These are phyloP conservation scores for Xylariaceae sp. DNA, from an alignment of 2,329 filamentous ascomycete species.

Conservation along the genomic window DNA sequence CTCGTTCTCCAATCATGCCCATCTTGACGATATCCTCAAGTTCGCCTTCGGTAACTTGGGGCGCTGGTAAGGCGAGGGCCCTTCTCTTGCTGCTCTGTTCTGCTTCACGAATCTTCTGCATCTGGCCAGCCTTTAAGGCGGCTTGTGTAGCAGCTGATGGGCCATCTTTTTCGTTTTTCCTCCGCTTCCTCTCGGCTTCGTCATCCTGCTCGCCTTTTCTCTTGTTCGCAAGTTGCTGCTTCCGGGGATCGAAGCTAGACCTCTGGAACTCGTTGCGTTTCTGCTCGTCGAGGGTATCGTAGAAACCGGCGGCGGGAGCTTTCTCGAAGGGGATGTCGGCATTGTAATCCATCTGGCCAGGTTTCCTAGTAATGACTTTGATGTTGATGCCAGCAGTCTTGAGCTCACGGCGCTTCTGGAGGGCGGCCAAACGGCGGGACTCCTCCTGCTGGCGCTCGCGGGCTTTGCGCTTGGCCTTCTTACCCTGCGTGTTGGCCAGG, in stretches of 20 bases:
- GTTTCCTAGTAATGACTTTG: slow-evolving; percentile 86
- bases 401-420: slow-evolving; percentile 93
- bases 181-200: slow-evolving; percentile 73
- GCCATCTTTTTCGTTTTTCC: slow-evolving; percentile 82
- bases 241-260: slow-evolving; percentile 84
- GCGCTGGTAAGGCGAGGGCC: slow-evolving; percentile 75
- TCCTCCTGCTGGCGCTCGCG: slow-evolving; percentile 94
- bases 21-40: slow-evolving; percentile 98
- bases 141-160: slow-evolving; percentile 78
- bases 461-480: slow-evolving; percentile 97
- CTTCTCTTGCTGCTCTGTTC: slow-evolving; percentile 94
- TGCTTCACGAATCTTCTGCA: slow-evolving; percentile 91
- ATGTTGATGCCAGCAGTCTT: slow-evolving; percentile 98
- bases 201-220: slow-evolving; percentile 90
- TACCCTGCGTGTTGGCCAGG: slow-evolving; percentile 95
- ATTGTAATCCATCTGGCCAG: slow-evolving; percentile 99
- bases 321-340: slow-evolving; percentile 98
- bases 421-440: slow-evolving; percentile 78
- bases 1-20: slow-evolving; percentile 88
- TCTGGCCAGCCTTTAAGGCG: slow-evolving; percentile 86
- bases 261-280: slow-evolving; percentile 77
- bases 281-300: slow-evolving; percentile 84
- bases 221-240: slow-evolving; percentile 86
- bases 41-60: slow-evolving; percentile 89
- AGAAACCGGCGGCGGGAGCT: slow-evolving; percentile 82